Evolutionary conservation across 2,329 filamentous ascomycete species (phyloP), one percentile per base, ranked within the genome.

Genomic region (Xylaria sp.): DNA sequence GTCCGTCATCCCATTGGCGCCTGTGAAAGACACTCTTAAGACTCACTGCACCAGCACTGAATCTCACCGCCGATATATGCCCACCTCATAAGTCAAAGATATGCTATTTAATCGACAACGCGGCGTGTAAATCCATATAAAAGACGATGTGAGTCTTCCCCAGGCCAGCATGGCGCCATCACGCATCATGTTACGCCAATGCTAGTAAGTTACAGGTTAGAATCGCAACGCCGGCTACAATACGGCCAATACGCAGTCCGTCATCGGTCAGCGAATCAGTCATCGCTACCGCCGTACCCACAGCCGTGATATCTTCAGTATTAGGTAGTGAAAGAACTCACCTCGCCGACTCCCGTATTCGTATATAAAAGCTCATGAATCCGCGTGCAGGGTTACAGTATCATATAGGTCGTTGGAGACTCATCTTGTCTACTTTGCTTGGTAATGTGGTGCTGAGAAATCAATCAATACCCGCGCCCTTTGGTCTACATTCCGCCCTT

Each of bases 251-350:
- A 43, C 23, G 23, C 9, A 3, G 33, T 40, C 55, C 55, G 55
- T 49, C 55, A 58, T 58, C 55, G 55, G 55, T 45, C 46, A 3
- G 35, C 14, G 21, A n/a, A 52, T 46, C 47, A 59, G 56, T 59
- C 56, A 59, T 19, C 31, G 35, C 12, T 19, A n/a, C 5, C 3
- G 31, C 19, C n/a, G 5, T 40, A 15, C 17, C 42, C 19, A 15
- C 12, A 37, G 6, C 17, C 19, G 6, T 19, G 17, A 25, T 17
- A 35, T 6, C 47, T 23, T 37, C 4, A 21, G 17, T 37, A 19
- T 40, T n/a, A n/a, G 5, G n/a, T 14, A 31, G 11, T 7, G 6
- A 21, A 17, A 19, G 21, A 23, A 12, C 19, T 45, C 42, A 35
- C n/a, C 12, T 17, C 1, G 11, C 12, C 19, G 9, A 23, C 21